Percentiles rank a stretch among this genome's conserved stretches.
phyloP scores from a whole-genome alignment of 352 stramenopile species.

The Blastocystis sp. region DNA sequence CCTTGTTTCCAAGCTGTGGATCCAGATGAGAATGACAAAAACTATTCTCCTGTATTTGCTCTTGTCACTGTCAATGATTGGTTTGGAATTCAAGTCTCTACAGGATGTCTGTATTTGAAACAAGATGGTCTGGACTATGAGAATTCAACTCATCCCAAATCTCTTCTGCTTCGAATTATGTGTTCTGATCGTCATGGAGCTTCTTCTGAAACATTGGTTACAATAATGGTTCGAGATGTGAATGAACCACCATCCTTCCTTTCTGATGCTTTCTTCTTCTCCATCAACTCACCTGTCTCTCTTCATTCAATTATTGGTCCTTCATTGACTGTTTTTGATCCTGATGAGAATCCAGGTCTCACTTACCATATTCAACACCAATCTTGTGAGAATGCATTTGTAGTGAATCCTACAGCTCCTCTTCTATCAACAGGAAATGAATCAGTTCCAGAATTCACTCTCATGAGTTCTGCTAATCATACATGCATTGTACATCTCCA shows the following conservation, averaged over 20 bases:
- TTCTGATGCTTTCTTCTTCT: neutral
- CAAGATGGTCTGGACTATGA: neutral
- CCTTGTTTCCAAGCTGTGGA: constrained; percentile 6
- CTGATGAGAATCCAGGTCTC: neutral
- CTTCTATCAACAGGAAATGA: neutral
- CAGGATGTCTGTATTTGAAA: constrained; percentile 17
- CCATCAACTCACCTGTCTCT: neutral
- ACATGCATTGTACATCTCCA: neutral
- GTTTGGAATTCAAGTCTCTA: neutral
- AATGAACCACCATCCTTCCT: constrained; percentile 15
- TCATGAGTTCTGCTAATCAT: neutral
- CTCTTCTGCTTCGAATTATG: neutral
- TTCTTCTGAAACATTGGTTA: neutral
- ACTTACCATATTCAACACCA: constrained; percentile 2
- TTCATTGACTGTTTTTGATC: neutral
- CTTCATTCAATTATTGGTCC: neutral
- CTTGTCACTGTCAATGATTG: neutral
- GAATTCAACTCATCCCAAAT: neutral
- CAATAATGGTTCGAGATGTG: neutral
- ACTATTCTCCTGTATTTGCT: neutral
- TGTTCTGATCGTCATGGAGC: neutral
- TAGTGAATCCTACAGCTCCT: neutral
- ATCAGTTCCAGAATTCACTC: neutral
- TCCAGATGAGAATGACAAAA: neutral
- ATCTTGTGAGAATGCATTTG: neutral